Base-by-base conservation (phyloP, 108 stramenopile genomes). In the Aurantiochytrium sp. region DNA sequence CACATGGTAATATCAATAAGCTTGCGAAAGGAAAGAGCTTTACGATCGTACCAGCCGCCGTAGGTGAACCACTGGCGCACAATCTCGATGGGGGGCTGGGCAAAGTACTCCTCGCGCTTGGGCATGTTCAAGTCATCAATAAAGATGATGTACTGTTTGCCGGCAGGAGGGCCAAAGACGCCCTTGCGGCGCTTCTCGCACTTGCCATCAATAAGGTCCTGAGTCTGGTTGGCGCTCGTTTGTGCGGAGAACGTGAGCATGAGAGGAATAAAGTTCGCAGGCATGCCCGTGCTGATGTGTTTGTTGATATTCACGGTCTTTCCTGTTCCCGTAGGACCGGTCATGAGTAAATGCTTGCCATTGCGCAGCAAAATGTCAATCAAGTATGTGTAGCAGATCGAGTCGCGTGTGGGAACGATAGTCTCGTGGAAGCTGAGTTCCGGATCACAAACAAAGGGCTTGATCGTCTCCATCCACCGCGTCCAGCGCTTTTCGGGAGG, bases 81-180 rank as follows among this genome's bases (percentile, higher is more conserved):
- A 10, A 95, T 89, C 88, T 95, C 95, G 64, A 95, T 95, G 29
- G 95, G 95, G 5, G 95, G 95, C 91, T 95, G 94, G 18, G 94
- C 94, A n/a, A 89, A 89, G 60, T 91, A 92, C 43, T 88, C 72
- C 60, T 93, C 92, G 21, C 92, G 91, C 90, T 95, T 94, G 29
- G 95, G 95, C 95, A 95, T 95, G 92, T 95, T 95, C 23, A 95
- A 49, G 71, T 95, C 95, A 90, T 95, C 95, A 29, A 95, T 93
- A 60, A 92, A 94, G 64, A 95, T 49, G 51, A 94, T 91, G 88
- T 91, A 94, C 23, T 90, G 64, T 72, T 94, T 95, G 5, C 95
- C 94, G 35, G 91, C 93, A 14, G 94, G 87, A 12, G 95, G 94
- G 47, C 94, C 94, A 89, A 91, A 95, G n/a, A 94, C 91, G 16